Evolutionary conservation across 2,329 filamentous ascomycete species (phyloP), one percentile per base, ranked within the genome.

Genomic region (Sarocladium oryzae): DNA sequence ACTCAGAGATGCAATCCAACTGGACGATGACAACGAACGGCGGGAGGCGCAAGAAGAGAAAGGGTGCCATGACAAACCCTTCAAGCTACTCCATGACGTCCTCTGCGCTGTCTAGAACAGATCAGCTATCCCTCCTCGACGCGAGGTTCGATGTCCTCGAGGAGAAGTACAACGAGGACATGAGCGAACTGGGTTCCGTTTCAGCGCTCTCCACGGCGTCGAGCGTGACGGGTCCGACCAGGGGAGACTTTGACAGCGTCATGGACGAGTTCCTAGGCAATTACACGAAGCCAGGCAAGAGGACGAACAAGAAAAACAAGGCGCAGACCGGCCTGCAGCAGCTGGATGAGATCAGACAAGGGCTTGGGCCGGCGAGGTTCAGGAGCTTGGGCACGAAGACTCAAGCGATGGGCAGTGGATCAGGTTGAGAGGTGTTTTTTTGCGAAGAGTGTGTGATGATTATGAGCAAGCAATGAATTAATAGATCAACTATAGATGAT

Each of bases 81-180:
- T 93, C 90, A 1, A 84, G 81, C 53, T 95, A 93, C 69, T 93
- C 88, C 50, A 96, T 96, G 91, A 90, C 88, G 0, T 95, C 88
- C 1, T 95, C 90, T 0, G 86, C 89, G 0, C 75, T 96, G 16
- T 84, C 89, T 49, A 83, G 93, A 51, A 99, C 91, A 1, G 92
- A 96, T 61, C 89, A 90, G 37, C 79, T 95, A 54, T 84, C 84
- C 1, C 78, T 95, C 1, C 76, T 99, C 6, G 95, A 99, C 65
- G 86, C 86, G 43, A 82, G 93, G 23, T 99, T 97, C 65, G 93
- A 99, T 66, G 88, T 81, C 67, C 81, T 97, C 18, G 89, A 96
- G 67, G 86, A 92, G 66, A 77, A 86, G 55, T 96, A 81, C 56
- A 75, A 75, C 33, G 74, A 74, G 32, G 64, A 72, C 21, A 73